Conservation (phyloP, 1,139 yeast species). For the Pichia sp. region DNA sequence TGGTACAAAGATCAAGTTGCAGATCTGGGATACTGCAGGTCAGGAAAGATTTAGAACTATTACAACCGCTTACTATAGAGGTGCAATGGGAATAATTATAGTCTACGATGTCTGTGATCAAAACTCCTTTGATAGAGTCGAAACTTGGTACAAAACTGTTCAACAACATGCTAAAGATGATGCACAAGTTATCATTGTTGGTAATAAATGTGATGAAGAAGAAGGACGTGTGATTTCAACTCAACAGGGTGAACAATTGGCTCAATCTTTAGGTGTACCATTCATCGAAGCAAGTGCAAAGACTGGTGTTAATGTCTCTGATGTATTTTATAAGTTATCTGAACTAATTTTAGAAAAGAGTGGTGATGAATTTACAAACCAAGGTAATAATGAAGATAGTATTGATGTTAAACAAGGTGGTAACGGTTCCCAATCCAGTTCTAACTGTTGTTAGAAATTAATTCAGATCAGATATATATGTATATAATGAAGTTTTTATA, state of each 20-base stretch:
- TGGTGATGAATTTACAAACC: conserved; percentile 34
- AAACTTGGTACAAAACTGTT: conserved; percentile 91
- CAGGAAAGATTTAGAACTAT: conserved; percentile 97
- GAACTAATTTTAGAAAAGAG: conserved; percentile 77
- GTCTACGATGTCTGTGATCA: conserved; percentile 96
- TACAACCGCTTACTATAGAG: conserved; percentile 96
- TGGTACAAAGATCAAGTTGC: conserved; percentile 87
- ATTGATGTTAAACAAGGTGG: conserved; percentile 40
- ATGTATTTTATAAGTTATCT: conserved; percentile 88
- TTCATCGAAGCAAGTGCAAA: conserved; percentile 96
- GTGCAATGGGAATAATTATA: conserved; percentile 95
- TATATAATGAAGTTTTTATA: not conserved
- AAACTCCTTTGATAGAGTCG: conserved; percentile 77
- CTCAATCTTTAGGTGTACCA: conserved; percentile 82
- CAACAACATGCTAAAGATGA: conserved; percentile 95
- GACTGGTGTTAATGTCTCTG: conserved; percentile 85
- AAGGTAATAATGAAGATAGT: conserved; percentile 22
- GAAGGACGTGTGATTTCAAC: conserved; percentile 68
- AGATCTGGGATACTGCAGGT: conserved; percentile 99
- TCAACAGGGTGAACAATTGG: conserved; percentile 87
- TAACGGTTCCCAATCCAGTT: conserved; percentile 14
- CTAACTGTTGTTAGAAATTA: conserved; percentile 23
- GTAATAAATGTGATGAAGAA: conserved; percentile 89
- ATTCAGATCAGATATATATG: not conserved
- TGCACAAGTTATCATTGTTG: conserved; percentile 88